phyloP scores from a whole-genome alignment of 106 monocot species.

The Ottelia alismoides region DNA sequence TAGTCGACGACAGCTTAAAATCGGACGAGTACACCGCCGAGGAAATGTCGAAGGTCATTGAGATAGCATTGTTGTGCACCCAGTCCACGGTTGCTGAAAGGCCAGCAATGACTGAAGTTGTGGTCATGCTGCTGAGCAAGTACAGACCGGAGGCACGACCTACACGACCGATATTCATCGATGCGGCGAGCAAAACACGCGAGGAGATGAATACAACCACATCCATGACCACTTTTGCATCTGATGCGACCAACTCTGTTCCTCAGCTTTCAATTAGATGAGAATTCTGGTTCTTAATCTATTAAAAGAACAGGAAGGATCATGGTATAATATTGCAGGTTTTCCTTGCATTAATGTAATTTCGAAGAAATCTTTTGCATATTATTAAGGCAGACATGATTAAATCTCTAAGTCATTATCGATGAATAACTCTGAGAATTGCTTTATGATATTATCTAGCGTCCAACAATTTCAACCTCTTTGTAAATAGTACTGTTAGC shows the following conservation, averaged over 20 bases:
- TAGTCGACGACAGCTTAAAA: conserved; percentile 40
- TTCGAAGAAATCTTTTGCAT: too few relatives aligned
- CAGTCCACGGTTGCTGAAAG: conserved; percentile 47
- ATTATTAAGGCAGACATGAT: too few relatives aligned
- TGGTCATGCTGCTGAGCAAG: conserved; percentile 36
- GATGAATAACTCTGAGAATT: too few relatives aligned
- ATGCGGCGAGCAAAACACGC: conserved; percentile 18
- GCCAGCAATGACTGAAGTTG: conserved; percentile 61
- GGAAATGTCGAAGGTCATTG: conserved; percentile 30
- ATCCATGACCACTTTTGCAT: conserved; percentile 26
- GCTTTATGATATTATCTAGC: too few relatives aligned
- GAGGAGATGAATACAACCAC: too few relatives aligned
- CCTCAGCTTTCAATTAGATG: conserved; percentile 38
- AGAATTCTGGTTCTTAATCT: too few relatives aligned
- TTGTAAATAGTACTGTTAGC: too few relatives aligned
- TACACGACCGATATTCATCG: conserved; percentile 42
- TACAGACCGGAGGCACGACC: conserved; percentile 12
- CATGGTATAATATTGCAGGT: too few relatives aligned
- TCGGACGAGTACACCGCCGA: conserved; percentile 16
- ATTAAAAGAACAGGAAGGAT: too few relatives aligned
- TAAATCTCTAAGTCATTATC: too few relatives aligned
- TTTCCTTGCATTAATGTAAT: too few relatives aligned
- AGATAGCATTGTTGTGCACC: conserved; percentile 62
- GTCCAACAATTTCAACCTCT: too few relatives aligned
- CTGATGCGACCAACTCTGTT: conserved; percentile 35